phyloP scores from a whole-genome alignment of 2,329 filamentous ascomycete species.

The Pestalotiopsis fici region DNA sequence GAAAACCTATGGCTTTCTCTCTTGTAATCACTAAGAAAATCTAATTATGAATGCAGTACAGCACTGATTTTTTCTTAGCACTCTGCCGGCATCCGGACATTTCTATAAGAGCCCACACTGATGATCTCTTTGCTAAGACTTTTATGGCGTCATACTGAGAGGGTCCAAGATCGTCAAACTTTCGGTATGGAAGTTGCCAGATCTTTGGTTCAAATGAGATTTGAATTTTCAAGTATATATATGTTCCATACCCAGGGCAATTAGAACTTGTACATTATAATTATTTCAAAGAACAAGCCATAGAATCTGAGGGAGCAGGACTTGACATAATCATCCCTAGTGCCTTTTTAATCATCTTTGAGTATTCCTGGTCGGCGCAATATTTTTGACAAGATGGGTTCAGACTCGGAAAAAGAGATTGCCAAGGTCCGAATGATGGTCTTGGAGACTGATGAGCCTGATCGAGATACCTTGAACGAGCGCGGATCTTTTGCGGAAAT shows the following conservation, averaged over 20 bases:
- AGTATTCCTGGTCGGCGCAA: neutral
- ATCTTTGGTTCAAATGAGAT: neutral
- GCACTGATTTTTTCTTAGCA: neutral
- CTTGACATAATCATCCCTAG: neutral
- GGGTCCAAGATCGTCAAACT: neutral
- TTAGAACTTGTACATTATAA: too few species aligned
- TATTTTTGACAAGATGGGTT: neutral
- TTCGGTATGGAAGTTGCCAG: neutral
- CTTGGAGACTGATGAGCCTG: constrained; percentile 58
- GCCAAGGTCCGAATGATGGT: constrained; percentile 42
- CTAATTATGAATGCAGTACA: neutral
- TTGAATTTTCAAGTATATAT: neutral
- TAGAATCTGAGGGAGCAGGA: neutral
- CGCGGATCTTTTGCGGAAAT: constrained; percentile 57
- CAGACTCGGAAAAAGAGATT: neutral
- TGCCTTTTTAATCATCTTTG: neutral
- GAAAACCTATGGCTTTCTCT: neutral
- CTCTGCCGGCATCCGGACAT: neutral
- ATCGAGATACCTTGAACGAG: constrained; percentile 48
- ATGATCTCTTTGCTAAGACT: neutral
- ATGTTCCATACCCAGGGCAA: too few species aligned
- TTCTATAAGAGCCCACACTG: neutral
- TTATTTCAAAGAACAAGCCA: too few species aligned
- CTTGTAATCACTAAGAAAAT: neutral
- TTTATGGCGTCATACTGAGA: neutral